Percentiles rank a stretch among this genome's conserved stretches.
Conservation (phyloP, 169 alveolate genomes). For the Cardiosporidium cionae region DNA sequence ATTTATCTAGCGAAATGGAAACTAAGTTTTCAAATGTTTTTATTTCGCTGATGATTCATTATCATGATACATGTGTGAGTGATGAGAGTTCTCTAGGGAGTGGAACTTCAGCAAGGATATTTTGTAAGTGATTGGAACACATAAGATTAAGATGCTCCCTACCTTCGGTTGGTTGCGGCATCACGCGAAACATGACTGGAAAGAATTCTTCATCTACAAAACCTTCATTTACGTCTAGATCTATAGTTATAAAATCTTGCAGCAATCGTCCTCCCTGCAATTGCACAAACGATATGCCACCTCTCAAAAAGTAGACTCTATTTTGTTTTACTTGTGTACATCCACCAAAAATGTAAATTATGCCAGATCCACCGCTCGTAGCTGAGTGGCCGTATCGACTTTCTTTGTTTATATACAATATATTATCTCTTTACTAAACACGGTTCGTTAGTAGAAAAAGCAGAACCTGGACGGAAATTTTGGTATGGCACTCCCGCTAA, state of each 20-base stretch:
- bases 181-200: background rate
- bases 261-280: slow-evolving; percentile 23
- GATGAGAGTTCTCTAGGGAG: slow-evolving; percentile 32
- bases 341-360: slow-evolving; percentile 30
- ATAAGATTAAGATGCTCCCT: no score
- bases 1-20: background rate
- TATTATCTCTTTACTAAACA: background rate
- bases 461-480: background rate
- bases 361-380: slow-evolving; percentile 30
- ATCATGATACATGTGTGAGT: no score
- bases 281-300: background rate
- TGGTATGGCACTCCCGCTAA: background rate
- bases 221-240: slow-evolving; percentile 11
- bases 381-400: slow-evolving; percentile 38
- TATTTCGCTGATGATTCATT: no score
- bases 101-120: slow-evolving; percentile 28
- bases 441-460: background rate
- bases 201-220: background rate
- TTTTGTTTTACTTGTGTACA: slow-evolving; percentile 8
- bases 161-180: no score
- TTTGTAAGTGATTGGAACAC: no score
- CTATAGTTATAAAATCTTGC: slow-evolving; percentile 26
- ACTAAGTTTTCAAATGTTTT: no score
- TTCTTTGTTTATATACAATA: slow-evolving; percentile 3
- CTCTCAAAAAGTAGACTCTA: background rate